Evolutionary conservation across 2,329 filamentous ascomycete species (phyloP), one percentile per base, ranked within the genome.

Genomic region (Arthrobotrys sinensis): DNA sequence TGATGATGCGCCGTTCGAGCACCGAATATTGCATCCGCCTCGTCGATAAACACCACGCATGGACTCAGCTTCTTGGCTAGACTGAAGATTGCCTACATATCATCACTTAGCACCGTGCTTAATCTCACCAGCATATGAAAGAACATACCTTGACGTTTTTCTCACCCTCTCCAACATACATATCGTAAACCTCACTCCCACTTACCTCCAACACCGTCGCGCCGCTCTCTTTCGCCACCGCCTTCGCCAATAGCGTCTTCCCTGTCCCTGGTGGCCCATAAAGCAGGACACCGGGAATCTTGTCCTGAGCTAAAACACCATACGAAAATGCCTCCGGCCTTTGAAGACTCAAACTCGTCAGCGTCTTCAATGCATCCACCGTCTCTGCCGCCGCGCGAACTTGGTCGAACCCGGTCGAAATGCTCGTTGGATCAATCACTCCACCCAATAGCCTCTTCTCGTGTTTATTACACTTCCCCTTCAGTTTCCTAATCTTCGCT

Each of bases 291-390:
- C 96, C 96, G 0, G 94, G 93, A 60, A 99, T 96, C 81, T 93
- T 92, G 83, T 98, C 94, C 0, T 91, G 93, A 1, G 94, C 92
- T 11, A 99, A 88, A 3, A 99, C 93, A 84, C 96, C 96, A 81
- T 99, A 99, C 10, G 91, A 91, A 85, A 98, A 99, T n/a, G 94
- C 95, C 79, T 98, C 94, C 0, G 96, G 96, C 0, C 95, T 90
- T 63, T 93, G 87, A 4, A 99, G 87, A 0, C 94, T 96, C 16
- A 99, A 87, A 0, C 93, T 93, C 0, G 96, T 99, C 63, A 98
- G 88, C 4, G 93, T 93, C 83, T 95, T 94, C 68, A 99, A 87
- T 0, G 94, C 92, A 21, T 96, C 93, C 34, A 96, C 92, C 1
- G 93, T 97, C 77, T 94, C 93, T 0, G 88, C 85, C 0, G 94